phyloP scores from a whole-genome alignment of 2,329 filamentous ascomycete genomes.

The Aspergillus novofumigatus region DNA sequence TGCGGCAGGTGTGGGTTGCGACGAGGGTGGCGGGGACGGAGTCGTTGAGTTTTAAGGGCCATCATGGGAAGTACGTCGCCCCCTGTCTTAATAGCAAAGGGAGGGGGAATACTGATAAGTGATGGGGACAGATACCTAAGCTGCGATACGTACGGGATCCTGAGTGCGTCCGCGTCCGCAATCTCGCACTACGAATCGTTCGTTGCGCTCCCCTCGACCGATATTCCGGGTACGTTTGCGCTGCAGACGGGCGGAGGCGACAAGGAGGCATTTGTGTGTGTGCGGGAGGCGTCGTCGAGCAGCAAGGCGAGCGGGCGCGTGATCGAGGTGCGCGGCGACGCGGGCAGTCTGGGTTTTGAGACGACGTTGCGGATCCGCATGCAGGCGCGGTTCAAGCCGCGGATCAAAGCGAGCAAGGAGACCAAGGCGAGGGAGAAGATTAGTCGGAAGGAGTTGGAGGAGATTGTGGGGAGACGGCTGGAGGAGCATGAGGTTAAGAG shows the following conservation, averaged over 20 bases:
- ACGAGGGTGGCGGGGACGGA: conserved; percentile 79
- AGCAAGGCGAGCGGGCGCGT: conserved; percentile 45
- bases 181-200: conserved; percentile 83
- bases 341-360: conserved; percentile 60
- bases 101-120: not conserved
- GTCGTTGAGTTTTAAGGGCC: conserved; percentile 78
- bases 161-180: conserved; percentile 74
- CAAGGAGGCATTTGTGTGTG: conserved; percentile 65
- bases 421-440: conserved; percentile 82
- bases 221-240: conserved; percentile 67
- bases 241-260: conserved; percentile 59
- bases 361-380: conserved; percentile 80
- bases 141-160: conserved; percentile 76
- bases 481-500: conserved; percentile 81
- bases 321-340: conserved; percentile 73
- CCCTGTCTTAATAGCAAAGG: not conserved
- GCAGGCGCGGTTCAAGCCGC: conserved; percentile 92
- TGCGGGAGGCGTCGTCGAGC: conserved; percentile 46
- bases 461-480: conserved; percentile 68
- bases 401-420: conserved; percentile 72
- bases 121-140: conserved; percentile 65
- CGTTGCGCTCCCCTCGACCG: conserved; percentile 56
- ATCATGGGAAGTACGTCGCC: conserved; percentile 67
- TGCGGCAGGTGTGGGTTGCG: conserved; percentile 91
- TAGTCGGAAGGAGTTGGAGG: conserved; percentile 77